A percentile compares a stretch with the other conserved stretches of the same genome.
Evolutionary conservation across 2,329 filamentous ascomycete genomes (phyloP).

Genomic region (Hypoxylon sp.): DNA sequence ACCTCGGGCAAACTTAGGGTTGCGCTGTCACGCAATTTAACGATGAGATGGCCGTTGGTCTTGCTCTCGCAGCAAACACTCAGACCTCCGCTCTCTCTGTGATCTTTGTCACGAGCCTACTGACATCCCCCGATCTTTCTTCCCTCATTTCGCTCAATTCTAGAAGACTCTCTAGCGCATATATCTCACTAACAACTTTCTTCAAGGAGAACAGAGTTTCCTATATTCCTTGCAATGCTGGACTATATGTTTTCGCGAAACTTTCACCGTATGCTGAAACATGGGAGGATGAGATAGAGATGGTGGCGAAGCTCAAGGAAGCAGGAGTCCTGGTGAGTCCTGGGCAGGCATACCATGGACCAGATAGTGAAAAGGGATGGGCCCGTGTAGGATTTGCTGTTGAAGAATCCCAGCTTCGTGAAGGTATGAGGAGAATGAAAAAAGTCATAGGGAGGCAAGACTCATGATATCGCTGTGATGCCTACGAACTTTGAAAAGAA

Average conservation of each 20-base stretch:
- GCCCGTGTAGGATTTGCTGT: constrained; percentile 6
- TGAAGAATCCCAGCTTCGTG: too few species aligned
- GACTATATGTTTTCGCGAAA: neutral
- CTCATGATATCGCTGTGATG: too few species aligned
- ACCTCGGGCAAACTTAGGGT: too few species aligned
- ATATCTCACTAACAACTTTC: neutral
- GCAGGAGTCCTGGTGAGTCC: constrained; percentile 49
- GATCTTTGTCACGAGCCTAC: constrained; percentile 33
- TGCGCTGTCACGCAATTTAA: constrained; percentile 56
- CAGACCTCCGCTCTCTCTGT: constrained; percentile 55
- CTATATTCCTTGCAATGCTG: neutral
- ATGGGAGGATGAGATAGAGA: neutral
- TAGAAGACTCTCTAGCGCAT: neutral
- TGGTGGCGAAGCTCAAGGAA: neutral
- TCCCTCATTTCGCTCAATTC: neutral
- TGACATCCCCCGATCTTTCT: neutral
- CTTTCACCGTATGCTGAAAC: neutral
- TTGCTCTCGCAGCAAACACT: constrained; percentile 57
- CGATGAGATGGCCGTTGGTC: constrained; percentile 49
- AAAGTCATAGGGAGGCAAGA: too few species aligned
- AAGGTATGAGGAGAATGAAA: too few species aligned
- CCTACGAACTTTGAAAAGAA: too few species aligned
- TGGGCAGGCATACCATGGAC: constrained; percentile 5
- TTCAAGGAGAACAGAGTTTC: neutral
- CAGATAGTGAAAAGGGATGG: constrained; percentile 14